Evolutionary conservation across 2,329 filamentous ascomycete genomes (phyloP).

Genomic region (Aspergillus clavatus): DNA sequence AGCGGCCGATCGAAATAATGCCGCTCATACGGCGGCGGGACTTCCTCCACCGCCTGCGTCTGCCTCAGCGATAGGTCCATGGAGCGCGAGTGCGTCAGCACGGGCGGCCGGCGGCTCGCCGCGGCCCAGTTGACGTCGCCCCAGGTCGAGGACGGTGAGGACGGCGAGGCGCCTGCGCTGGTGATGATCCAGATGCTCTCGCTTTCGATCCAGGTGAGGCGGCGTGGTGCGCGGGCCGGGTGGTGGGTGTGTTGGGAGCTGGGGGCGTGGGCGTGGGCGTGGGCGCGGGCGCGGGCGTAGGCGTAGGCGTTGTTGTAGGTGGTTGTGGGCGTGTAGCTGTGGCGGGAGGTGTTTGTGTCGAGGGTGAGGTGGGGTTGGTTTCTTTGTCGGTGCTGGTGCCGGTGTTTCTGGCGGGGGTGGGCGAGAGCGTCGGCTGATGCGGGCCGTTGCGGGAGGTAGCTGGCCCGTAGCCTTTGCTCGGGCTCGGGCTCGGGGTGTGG

Average conservation of each 20-base stretch:
- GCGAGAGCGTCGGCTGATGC: constrained; percentile 13
- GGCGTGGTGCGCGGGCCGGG: constrained; percentile 8
- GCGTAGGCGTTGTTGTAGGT: too few relatives aligned
- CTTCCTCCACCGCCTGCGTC: constrained; percentile 1
- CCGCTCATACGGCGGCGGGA: constrained; percentile 27
- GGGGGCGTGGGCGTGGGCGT: constrained; percentile 3
- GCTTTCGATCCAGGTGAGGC: constrained; percentile 29
- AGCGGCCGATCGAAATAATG: constrained; percentile 20
- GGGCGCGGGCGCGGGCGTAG: background rate
- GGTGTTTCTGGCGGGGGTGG: background rate
- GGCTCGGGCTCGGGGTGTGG: background rate
- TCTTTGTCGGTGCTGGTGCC: background rate
- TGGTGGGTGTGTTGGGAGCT: constrained; percentile 5
- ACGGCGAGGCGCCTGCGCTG: background rate
- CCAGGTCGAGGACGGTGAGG: background rate
- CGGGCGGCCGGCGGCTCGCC: background rate
- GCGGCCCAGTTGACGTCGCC: background rate
- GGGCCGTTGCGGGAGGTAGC: constrained; percentile 10
- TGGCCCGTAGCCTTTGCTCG: too few relatives aligned
- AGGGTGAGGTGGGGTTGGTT: background rate
- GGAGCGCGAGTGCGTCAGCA: constrained; percentile 2
- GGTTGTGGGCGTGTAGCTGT: too few relatives aligned
- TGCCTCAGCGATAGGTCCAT: constrained; percentile 1
- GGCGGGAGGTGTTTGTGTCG: background rate
- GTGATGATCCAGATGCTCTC: constrained; percentile 27